Conservation (phyloP, 345 rosid genomes). For the Citrus australasica region DNA sequence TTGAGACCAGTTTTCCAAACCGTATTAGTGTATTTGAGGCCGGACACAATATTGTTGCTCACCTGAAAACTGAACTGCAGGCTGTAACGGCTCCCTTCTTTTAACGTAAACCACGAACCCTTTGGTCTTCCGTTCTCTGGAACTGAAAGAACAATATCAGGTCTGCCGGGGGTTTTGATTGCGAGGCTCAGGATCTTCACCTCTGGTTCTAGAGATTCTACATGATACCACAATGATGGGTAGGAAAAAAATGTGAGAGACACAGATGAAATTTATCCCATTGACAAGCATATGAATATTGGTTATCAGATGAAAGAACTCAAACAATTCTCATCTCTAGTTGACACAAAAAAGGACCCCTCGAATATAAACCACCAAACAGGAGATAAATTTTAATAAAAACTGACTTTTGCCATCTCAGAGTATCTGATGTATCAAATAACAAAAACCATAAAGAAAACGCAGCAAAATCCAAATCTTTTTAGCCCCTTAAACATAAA, state of each 20-base stretch:
- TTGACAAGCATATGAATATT: neutral
- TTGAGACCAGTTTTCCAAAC: constrained; percentile 83
- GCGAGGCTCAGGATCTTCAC: constrained; percentile 70
- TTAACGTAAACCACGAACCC: constrained; percentile 87
- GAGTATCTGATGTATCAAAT: neutral
- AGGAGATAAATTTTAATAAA: neutral
- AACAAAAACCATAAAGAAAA: neutral
- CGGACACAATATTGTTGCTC: constrained; percentile 83
- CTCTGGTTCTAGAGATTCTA: constrained; percentile 81
- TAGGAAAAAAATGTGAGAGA: constrained; percentile 10
- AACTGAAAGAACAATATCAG: constrained; percentile 64
- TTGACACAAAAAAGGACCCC: neutral
- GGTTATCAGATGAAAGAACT: neutral
- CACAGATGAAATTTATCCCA: neutral
- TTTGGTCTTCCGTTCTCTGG: constrained; percentile 63
- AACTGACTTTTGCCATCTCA: neutral
- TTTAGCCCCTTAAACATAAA: neutral
- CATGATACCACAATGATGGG: constrained; percentile 13
- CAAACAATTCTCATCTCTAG: neutral
- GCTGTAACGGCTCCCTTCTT: constrained; percentile 78
- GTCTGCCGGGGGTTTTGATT: constrained; percentile 62
- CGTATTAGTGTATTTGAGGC: constrained; percentile 68
- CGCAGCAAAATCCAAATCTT: neutral
- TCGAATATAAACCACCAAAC: neutral
- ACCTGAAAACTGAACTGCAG: constrained; percentile 68